Evolutionary conservation across 2,329 filamentous ascomycete genomes (phyloP).

Genomic region (Endocalyx cinctus): DNA sequence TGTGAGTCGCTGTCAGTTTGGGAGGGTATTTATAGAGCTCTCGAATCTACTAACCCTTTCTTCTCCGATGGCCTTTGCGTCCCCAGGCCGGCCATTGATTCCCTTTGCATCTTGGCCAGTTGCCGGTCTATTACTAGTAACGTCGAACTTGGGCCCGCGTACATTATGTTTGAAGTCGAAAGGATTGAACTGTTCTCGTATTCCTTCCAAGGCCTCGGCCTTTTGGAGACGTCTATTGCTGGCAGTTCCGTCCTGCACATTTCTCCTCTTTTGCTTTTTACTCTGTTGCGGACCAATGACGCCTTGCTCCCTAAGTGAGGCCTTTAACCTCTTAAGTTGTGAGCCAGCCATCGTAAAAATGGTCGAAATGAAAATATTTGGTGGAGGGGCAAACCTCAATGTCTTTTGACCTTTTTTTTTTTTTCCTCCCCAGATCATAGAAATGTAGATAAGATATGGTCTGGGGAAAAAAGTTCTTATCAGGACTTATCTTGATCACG

Average conservation of each 20-base stretch:
- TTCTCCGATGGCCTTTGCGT: constrained; percentile 82
- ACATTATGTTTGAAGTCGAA: constrained; percentile 86
- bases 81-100: constrained; percentile 70
- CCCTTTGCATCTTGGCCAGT: constrained; percentile 49
- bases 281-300: constrained; percentile 89
- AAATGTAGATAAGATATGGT: too few species aligned
- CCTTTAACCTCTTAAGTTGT: constrained; percentile 92
- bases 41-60: constrained; percentile 69
- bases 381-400: too few species aligned
- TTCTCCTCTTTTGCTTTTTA: constrained; percentile 85
- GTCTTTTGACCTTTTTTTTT: constrained; percentile 11
- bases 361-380: background rate
- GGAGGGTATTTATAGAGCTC: too few species aligned
- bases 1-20: too few species aligned
- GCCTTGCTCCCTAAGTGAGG: constrained; percentile 82
- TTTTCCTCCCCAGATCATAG: too few species aligned
- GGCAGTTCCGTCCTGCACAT: constrained; percentile 60
- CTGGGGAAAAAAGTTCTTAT: too few species aligned
- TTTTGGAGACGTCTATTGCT: constrained; percentile 73
- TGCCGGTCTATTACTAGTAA: constrained; percentile 62
- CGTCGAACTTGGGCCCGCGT: constrained; percentile 77
- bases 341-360: constrained; percentile 79
- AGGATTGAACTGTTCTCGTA: constrained; percentile 95
- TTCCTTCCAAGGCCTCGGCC: constrained; percentile 72
- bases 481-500: too few species aligned